Base-by-base conservation (phyloP, 176 grass and related monocot genomes). In the Areca catechu region DNA sequence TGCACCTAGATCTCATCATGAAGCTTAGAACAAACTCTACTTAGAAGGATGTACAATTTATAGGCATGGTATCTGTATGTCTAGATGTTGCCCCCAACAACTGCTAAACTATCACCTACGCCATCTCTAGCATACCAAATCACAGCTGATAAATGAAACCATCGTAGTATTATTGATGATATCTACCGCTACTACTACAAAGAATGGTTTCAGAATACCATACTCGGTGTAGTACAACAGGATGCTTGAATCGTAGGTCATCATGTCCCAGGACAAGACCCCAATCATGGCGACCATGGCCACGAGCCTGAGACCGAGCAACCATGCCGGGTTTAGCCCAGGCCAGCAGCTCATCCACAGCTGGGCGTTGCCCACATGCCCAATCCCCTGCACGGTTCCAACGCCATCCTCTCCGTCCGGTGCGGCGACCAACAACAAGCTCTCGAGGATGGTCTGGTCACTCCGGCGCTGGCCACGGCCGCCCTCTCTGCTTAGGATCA, bases 211-310 rank as follows among this genome's bases (percentile, higher is more conserved):
- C 25, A 57, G 30, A 37, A 21, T 18, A 4, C 62, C 76, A 48
- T 73, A 86, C 83, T 81, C 83, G 4, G 83, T 86, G 54, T 86
- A 86, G 47, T 86, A 86, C 27, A 86, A 0, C 56, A 86, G 76
- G 9, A 86, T 77, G 50, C 67, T 65, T 10, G 23, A 1, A 48
- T 74, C 83, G 20, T 86, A 86, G 54, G 60, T 81, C n/a, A 49
- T 16, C 20, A 58, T 18, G 64, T 66, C 83, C 77, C 70, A 86
- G 6, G 69, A 2, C 16, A 86, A 63, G 1, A 72, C 48, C 14
- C 3, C 63, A 5, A 63, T 56, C 63, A 86, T 56, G 16, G 58
- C 29, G 19, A 25, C 58, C 9, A 20, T 23, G 21, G 77, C 77
- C 3, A 29, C 27, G 5, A 76, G 48, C n/a, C 83, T 55, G 34